Conservation (phyloP, 2,329 filamentous ascomycete species). For the Colletotrichum sp. region DNA sequence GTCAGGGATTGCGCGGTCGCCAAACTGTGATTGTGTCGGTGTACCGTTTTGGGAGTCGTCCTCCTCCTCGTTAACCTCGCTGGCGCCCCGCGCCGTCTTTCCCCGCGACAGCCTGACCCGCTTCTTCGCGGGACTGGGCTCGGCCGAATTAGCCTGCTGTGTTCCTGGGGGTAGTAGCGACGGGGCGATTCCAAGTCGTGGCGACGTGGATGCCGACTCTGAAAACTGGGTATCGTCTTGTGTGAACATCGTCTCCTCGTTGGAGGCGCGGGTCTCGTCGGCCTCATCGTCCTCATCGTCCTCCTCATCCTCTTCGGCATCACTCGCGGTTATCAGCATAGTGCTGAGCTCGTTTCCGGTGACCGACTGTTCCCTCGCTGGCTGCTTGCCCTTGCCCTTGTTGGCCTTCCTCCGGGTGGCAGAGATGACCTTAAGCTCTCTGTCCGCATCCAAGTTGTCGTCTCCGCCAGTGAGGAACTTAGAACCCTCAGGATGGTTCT, state of each 20-base stretch:
- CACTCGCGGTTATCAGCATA: neutral
- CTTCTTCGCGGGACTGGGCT: constrained; percentile 12
- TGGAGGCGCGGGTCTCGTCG: neutral
- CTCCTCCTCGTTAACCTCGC: neutral
- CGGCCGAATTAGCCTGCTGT: neutral
- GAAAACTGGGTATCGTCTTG: neutral
- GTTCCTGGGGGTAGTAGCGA: neutral
- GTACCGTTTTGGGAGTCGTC: neutral
- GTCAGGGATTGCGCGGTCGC: constrained; percentile 3
- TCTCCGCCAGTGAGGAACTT: neutral
- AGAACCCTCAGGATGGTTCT: constrained; percentile 15
- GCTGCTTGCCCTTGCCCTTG: neutral
- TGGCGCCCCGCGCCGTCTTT: neutral
- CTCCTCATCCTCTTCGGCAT: neutral
- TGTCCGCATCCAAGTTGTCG: neutral
- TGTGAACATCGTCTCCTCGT: neutral
- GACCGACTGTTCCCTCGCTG: neutral
- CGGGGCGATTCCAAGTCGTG: neutral
- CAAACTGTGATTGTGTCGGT: neutral
- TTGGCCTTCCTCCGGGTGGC: neutral
- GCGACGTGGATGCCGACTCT: neutral
- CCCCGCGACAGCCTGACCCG: constrained; percentile 1
- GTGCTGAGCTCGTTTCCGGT: neutral
- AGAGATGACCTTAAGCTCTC: neutral
- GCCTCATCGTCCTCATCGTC: neutral